Base-by-base conservation (phyloP, 2,329 filamentous ascomycete genomes). In the Teratosphaeria viscida region DNA sequence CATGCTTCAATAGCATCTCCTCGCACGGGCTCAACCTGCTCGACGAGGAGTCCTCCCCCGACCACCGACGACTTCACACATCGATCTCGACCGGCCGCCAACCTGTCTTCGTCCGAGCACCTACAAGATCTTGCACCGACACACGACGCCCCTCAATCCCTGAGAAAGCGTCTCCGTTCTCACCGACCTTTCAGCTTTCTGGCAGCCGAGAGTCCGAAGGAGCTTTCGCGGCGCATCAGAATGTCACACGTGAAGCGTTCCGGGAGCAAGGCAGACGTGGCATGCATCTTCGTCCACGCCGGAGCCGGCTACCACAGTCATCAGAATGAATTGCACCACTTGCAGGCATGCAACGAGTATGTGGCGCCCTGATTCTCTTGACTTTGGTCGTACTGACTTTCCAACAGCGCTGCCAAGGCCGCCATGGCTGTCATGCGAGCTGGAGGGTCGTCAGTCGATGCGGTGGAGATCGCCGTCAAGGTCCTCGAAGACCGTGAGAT, bases 261-360 rank as follows among this genome's bases (percentile, higher is more conserved):
- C 54, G 72, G 72, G 19, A 74, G 77, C 63, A 59, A 59, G 52
- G 72, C 74, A 32, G 77, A 82, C 64, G 76, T 85, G 10, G 85
- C 85, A 60, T 91, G 90, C 61, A 92, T 99, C 57, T 97, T 96
- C 73, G 87, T 99, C 53, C 94, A 99, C 74, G 94, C 92, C 43
- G 94, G 94, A 37, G 94, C 94, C 16, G 94, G 94, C 3, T 99
- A 90, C 68, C 94, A 99, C 73, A 96, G 91, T 70, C 79, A 83
- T 27, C 83, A 88, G 61, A 97, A 97, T 70, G 92, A 99, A 72
- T 79, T 81, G 59, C 80, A 89, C 43, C 94, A 99, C 70, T 82
- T 99, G 10, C 81, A 86, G 68, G 91, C 91, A 52, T 97, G 94
- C 74, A 87, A 88, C 69, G 87, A 92, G 92, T 96, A 79, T 75